Base-by-base conservation (phyloP, 495 filamentous ascomycete genomes). In the Penicillium verhagenii region DNA sequence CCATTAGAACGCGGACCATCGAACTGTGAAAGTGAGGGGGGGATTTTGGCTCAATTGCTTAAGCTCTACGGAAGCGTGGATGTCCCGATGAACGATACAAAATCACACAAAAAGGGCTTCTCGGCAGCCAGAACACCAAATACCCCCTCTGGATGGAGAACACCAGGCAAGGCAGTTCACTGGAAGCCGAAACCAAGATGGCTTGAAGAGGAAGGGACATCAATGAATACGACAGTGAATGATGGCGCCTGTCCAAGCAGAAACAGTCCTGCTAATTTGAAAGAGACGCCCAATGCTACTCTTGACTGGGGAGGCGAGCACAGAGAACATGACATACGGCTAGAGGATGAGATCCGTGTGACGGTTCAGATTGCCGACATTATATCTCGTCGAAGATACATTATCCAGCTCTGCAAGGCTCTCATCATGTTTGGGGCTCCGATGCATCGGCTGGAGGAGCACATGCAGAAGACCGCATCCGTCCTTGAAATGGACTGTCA, bases 401-500 rank as follows among this genome's bases (percentile, higher is more conserved):
- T 97, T 40, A 77, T 93, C 60, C 92, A 89, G 63, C 79, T 97
- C 24, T 97, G 93, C 65, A 83, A 83, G 52, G 90, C 90, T 4
- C 74, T 97, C 47, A 97, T 97, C 90, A 78, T 80, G 26, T 92
- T 88, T 50, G 89, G 89, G n/a, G 88, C 88, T 1, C 88, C 88
- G 3, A 90, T 87, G 1, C 88, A 91, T 64, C 82, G 88, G 21
- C 75, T 91, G 13, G 88, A 91, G 65, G 86, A 89, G 60, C 96
- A 96, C 67, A 88, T 97, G 87, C 83, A 81, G 50, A 95, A 92
- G 91, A 90, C 90, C 9, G 88, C 92, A 7, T 81, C 88, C 2
- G 91, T 94, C 11, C 81, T 97, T n/a, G 88, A 91, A 64, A 90
- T 96, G 24, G 89, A 95, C 37, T 89, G 86, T 35, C 92, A 96